These are phyloP conservation scores for Tuber microsphaerosporum DNA, from an alignment of 495 filamentous ascomycete species.

Conservation along the genomic window DNA sequence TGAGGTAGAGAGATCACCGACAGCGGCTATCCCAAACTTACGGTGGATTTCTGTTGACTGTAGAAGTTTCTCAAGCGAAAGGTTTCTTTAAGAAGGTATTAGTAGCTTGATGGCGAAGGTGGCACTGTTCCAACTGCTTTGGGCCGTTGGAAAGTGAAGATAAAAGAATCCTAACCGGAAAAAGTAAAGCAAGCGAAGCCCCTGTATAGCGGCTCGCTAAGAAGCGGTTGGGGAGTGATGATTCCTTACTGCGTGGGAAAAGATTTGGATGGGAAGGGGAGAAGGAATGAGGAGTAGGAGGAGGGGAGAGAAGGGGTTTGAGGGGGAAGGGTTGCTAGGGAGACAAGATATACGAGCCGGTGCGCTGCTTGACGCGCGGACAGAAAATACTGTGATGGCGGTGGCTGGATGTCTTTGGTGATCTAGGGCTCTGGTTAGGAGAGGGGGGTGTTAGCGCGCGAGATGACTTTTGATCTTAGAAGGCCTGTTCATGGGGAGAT, in stretches of 20 bases:
- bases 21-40: background rate
- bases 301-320: background rate
- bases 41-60: background rate
- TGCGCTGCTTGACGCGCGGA: background rate
- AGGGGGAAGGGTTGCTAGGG: background rate
- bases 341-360: background rate
- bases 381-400: background rate
- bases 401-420: background rate
- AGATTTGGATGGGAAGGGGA: background rate
- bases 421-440: background rate
- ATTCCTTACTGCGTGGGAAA: background rate
- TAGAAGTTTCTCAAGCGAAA: background rate
- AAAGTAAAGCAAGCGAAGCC: background rate
- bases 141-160: background rate
- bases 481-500: background rate
- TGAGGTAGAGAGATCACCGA: background rate
- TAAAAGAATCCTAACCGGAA: background rate
- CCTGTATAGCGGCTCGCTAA: background rate
- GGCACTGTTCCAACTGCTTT: background rate
- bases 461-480: background rate
- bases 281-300: background rate
- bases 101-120: background rate
- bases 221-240: background rate
- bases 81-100: background rate
- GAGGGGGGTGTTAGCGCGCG: background rate